phyloP scores from a whole-genome alignment of 192 early-diverging fungal species.

The Coemansia sp. region DNA sequence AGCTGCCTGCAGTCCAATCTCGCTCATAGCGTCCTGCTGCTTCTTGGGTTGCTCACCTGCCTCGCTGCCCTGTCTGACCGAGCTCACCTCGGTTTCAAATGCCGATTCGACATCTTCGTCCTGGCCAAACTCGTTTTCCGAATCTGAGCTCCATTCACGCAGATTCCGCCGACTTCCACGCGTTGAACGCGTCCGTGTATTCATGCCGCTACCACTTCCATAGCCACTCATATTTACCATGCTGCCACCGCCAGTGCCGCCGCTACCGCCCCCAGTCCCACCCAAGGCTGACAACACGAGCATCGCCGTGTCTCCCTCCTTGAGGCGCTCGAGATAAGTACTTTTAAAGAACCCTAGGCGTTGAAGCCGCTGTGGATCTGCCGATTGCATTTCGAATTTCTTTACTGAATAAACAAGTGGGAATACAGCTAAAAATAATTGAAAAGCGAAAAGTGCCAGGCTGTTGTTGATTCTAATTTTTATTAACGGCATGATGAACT shows the following conservation, averaged over 20 bases:
- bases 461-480: background rate
- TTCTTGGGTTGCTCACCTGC: constrained; percentile 19
- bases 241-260: constrained; percentile 15
- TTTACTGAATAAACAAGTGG: background rate
- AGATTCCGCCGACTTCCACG: constrained; percentile 49
- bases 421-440: background rate
- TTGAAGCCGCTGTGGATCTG: constrained; percentile 27
- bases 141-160: constrained; percentile 55
- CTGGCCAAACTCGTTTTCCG: constrained; percentile 41
- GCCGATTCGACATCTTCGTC: constrained; percentile 47
- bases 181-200: constrained; percentile 41
- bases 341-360: constrained; percentile 38
- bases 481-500: too few species aligned
- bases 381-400: constrained; percentile 15
- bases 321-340: constrained; percentile 48
- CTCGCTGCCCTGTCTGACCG: constrained; percentile 46
- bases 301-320: constrained; percentile 53
- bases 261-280: constrained; percentile 5
- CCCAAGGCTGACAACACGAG: constrained; percentile 42
- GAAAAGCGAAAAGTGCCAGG: background rate
- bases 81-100: constrained; percentile 45
- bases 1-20: constrained; percentile 37
- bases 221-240: constrained; percentile 11
- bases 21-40: constrained; percentile 40
- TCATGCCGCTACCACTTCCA: constrained; percentile 25